Conservation (phyloP, 257 asterid species). For the Solanum ossicruentum region DNA sequence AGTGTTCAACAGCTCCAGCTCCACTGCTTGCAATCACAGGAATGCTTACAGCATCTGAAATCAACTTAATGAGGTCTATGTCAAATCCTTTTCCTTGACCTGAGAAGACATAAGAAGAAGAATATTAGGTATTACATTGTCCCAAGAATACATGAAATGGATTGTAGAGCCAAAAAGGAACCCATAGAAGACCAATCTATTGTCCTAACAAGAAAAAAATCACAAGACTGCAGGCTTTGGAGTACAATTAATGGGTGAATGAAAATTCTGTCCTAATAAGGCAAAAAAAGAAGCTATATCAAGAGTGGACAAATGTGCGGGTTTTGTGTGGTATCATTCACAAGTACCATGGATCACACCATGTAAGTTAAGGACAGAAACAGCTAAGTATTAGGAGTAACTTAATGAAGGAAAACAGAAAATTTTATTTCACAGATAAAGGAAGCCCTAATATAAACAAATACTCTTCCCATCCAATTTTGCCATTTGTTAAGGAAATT, state of each 20-base stretch:
- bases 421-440: neutral
- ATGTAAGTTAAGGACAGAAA: neutral
- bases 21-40: slow-evolving; percentile 99
- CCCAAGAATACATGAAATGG: neutral
- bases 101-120: slow-evolving; percentile 14
- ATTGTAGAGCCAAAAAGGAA: neutral
- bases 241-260: neutral
- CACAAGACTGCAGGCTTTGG: neutral
- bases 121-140: neutral
- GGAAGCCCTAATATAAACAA: neutral
- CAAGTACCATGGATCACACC: neutral
- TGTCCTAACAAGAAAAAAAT: neutral
- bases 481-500: neutral
- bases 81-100: slow-evolving; percentile 98
- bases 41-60: slow-evolving; percentile 83
- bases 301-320: neutral
- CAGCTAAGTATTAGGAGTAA: neutral
- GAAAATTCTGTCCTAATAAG: neutral
- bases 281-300: neutral
- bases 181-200: neutral
- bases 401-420: neutral
- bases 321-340: neutral
- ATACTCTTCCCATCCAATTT: neutral
- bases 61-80: slow-evolving; percentile 61
- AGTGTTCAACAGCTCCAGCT: slow-evolving; percentile 79